phyloP scores from a whole-genome alignment of 441 rosid genomes.

The Bruguiera hainesii region DNA sequence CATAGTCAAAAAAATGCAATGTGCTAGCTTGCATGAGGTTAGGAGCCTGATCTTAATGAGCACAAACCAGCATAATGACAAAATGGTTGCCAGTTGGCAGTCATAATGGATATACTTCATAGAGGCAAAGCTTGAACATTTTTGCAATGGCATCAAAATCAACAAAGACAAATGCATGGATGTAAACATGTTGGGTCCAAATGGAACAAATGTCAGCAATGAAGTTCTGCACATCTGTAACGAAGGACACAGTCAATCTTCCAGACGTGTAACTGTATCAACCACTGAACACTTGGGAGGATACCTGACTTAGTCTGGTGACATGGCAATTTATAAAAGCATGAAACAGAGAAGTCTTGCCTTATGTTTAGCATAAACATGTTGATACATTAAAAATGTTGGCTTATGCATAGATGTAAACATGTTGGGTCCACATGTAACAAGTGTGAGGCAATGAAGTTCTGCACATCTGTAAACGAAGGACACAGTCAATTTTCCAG shows the following conservation, averaged over 20 bases:
- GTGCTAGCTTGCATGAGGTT: too few relatives aligned
- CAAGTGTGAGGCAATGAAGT: constrained; percentile 48
- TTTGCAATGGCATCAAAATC: not conserved
- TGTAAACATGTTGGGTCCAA: constrained; percentile 39
- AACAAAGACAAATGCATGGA: too few relatives aligned
- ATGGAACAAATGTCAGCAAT: constrained; percentile 76
- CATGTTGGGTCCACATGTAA: constrained; percentile 69
- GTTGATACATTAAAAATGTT: too few relatives aligned
- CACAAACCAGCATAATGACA: too few relatives aligned
- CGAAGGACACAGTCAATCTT: constrained; percentile 53
- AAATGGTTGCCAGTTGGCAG: too few relatives aligned
- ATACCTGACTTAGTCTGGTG: constrained; percentile 77
- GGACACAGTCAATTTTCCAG: constrained; percentile 63
- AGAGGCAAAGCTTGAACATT: not conserved
- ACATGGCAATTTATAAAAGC: not conserved
- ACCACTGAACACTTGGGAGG: constrained; percentile 36
- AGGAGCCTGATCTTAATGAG: too few relatives aligned
- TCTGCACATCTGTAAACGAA: constrained; percentile 59
- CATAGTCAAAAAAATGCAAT: not conserved
- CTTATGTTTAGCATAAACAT: not conserved
- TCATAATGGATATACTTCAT: too few relatives aligned
- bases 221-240: constrained; percentile 48
- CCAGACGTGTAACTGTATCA: constrained; percentile 84
- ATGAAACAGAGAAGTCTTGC: too few relatives aligned
- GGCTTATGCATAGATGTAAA: not conserved